phyloP scores from a whole-genome alignment of 106 monocot species.

The Amphibolis antarctica region DNA sequence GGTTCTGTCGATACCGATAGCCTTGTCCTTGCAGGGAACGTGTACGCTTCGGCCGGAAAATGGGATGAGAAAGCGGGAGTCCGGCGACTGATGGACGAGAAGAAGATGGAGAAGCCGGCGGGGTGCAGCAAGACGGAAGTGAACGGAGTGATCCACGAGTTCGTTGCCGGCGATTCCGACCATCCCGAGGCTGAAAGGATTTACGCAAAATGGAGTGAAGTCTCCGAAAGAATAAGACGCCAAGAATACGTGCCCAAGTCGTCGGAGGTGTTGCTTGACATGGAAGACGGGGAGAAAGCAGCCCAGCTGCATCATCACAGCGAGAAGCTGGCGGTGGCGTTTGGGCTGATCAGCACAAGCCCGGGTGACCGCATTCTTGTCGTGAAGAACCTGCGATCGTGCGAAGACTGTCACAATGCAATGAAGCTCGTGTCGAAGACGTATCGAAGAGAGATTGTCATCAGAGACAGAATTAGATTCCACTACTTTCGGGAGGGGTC shows the following conservation, averaged over 20 bases:
- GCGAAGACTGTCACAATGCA: conserved; percentile 37
- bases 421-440: conserved; percentile 36
- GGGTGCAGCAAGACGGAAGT: conserved; percentile 41
- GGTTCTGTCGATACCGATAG: conserved; percentile 13
- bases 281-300: conserved; percentile 35
- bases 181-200: conserved; percentile 28
- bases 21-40: conserved; percentile 20
- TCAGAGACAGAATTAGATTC: conserved; percentile 46
- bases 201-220: conserved; percentile 28
- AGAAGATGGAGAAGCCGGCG: conserved; percentile 16
- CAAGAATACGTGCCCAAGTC: conserved; percentile 22
- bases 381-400: conserved; percentile 48
- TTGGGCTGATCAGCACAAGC: conserved; percentile 30
- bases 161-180: conserved; percentile 26
- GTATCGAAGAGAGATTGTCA: conserved; percentile 30
- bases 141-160: conserved; percentile 38
- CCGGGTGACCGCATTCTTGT: conserved; percentile 40
- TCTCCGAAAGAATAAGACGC: conserved; percentile 17
- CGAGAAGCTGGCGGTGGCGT: conserved; percentile 47
- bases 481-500: conserved; percentile 40
- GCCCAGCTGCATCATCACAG: conserved; percentile 29
- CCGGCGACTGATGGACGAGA: conserved; percentile 13
- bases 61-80: conserved; percentile 23
- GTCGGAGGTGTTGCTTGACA: conserved; percentile 35
- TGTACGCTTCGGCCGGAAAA: conserved; percentile 18